phyloP scores from a whole-genome alignment of 2,329 filamentous ascomycete species.

The Aspergillus awamori region DNA sequence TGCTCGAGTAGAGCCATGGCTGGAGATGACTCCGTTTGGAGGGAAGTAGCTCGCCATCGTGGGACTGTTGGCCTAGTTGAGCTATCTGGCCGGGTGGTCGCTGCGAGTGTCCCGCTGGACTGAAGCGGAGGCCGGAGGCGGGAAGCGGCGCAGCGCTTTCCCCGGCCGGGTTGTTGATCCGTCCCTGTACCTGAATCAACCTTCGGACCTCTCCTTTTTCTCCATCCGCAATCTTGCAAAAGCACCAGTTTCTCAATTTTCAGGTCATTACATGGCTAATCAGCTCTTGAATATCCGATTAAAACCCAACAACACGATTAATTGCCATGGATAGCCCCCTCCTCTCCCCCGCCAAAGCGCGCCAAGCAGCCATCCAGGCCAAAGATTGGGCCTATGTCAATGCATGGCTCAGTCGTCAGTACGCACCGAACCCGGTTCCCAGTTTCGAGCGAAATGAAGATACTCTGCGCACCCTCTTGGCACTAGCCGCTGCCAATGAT shows the following conservation, averaged over 20 bases:
- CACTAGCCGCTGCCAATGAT: slow-evolving; percentile 76
- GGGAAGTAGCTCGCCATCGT: slow-evolving; percentile 42
- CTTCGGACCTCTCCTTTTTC: neutral
- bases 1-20: slow-evolving; percentile 26
- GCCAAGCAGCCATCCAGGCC: slow-evolving; percentile 76
- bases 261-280: neutral
- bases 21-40: slow-evolving; percentile 23
- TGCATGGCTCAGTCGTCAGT: slow-evolving; percentile 75
- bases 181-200: neutral
- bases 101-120: slow-evolving; percentile 24
- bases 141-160: neutral
- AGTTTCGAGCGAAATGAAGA: slow-evolving; percentile 84
- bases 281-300: neutral
- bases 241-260: neutral
- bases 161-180: neutral
- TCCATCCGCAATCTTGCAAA: neutral
- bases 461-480: slow-evolving; percentile 74
- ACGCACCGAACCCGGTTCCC: slow-evolving; percentile 65
- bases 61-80: slow-evolving; percentile 9
- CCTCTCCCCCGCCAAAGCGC: slow-evolving; percentile 65
- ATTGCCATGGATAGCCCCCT: slow-evolving; percentile 46
- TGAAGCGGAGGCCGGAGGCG: slow-evolving; percentile 23
- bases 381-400: slow-evolving; percentile 92
- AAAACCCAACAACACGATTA: slow-evolving; percentile 2
- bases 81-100: slow-evolving; percentile 9